phyloP scores from a whole-genome alignment of 192 early-diverging fungal genomes.

The Spizellomyces sp. region DNA sequence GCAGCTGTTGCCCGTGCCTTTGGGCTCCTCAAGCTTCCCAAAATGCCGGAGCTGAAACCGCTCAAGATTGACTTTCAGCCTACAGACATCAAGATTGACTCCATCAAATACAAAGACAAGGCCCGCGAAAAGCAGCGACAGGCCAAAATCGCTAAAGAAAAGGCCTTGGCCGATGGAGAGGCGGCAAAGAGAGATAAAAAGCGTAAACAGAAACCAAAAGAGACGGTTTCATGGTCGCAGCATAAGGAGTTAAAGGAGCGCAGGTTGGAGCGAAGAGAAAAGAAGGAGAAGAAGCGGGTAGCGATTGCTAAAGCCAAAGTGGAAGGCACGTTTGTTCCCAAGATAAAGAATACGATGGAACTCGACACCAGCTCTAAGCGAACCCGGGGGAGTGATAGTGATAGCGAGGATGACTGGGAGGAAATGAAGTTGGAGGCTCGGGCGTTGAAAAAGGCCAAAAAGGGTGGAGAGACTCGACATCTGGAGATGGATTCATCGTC shows the following conservation, averaged over 20 bases:
- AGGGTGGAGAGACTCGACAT: slow-evolving; percentile 6
- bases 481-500: too few species aligned
- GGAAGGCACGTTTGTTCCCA: slow-evolving; percentile 18
- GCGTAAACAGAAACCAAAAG: slow-evolving; percentile 41
- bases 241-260: slow-evolving; percentile 69
- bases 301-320: slow-evolving; percentile 46
- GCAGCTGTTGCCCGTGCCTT: slow-evolving; percentile 75
- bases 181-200: slow-evolving; percentile 12
- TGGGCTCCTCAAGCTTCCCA: slow-evolving; percentile 81
- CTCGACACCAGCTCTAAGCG: slow-evolving; percentile 4
- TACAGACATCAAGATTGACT: slow-evolving; percentile 34
- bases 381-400: slow-evolving; percentile 21
- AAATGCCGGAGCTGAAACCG: slow-evolving; percentile 86
- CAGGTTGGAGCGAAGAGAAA: slow-evolving; percentile 65
- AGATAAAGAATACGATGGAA: background rate
- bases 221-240: slow-evolving; percentile 68
- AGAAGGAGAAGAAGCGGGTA: slow-evolving; percentile 52
- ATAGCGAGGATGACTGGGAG: slow-evolving; percentile 61
- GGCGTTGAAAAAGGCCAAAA: slow-evolving; percentile 62
- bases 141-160: slow-evolving; percentile 43
- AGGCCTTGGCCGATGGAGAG: slow-evolving; percentile 18
- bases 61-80: slow-evolving; percentile 25
- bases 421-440: slow-evolving; percentile 61
- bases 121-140: slow-evolving; percentile 67
- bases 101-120: slow-evolving; percentile 72